These are phyloP conservation scores for Stentor coeruleus DNA, from an alignment of 73 alveolate genomes.

Conservation along the genomic window DNA sequence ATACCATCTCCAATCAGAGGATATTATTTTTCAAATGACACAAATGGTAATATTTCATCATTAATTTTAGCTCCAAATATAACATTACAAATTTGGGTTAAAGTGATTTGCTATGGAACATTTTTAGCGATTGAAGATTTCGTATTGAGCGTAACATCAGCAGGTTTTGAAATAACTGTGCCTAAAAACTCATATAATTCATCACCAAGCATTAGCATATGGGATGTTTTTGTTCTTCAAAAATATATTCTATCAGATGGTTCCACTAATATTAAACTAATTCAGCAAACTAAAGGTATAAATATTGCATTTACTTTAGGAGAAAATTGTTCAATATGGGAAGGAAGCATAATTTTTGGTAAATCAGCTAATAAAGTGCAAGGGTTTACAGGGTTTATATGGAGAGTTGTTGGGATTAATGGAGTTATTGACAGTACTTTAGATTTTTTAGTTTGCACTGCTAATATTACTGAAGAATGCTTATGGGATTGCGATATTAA, in stretches of 20 bases:
- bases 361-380: neutral
- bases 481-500: neutral
- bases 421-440: too few relatives aligned
- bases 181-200: too few relatives aligned
- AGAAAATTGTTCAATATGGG: neutral
- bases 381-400: neutral
- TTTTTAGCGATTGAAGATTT: neutral
- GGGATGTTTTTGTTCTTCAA: too few relatives aligned
- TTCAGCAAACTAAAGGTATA: too few relatives aligned
- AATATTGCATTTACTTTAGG: neutral
- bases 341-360: neutral
- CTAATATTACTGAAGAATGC: neutral
- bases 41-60: neutral
- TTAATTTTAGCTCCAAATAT: neutral
- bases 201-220: too few relatives aligned
- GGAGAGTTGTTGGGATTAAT: neutral
- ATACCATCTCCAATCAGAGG: neutral
- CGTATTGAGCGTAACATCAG: too few relatives aligned
- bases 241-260: too few relatives aligned
- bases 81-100: neutral
- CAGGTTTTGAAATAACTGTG: too few relatives aligned
- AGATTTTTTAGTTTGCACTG: neutral
- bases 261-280: too few relatives aligned
- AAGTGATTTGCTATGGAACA: neutral
- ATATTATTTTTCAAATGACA: neutral